Conservation (phyloP, 2,329 filamentous ascomycete species). For the Cladosporium sp. region DNA sequence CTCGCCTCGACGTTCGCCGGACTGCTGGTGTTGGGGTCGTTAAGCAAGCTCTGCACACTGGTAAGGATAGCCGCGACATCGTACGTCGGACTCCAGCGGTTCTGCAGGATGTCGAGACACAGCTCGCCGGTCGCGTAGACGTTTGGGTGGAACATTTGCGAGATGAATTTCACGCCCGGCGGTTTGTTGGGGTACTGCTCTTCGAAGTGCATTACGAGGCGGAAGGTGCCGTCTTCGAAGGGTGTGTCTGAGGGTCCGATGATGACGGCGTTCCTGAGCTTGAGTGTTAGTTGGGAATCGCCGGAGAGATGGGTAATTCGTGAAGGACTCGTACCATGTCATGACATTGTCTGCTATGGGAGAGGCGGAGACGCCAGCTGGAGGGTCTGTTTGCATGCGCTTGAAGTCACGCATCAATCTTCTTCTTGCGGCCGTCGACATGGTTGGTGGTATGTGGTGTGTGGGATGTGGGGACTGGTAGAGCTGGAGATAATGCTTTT, state of each 20-base stretch:
- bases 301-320: no score
- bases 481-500: background rate
- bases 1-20: conserved; percentile 97
- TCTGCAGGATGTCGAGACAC: conserved; percentile 94
- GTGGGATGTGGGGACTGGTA: conserved; percentile 24
- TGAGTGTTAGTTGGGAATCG: conserved; percentile 15
- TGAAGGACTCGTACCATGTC: conserved; percentile 64
- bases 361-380: conserved; percentile 91
- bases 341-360: conserved; percentile 96
- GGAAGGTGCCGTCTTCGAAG: conserved; percentile 96
- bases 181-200: conserved; percentile 99
- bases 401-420: conserved; percentile 99
- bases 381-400: conserved; percentile 99
- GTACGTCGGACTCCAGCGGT: conserved; percentile 97
- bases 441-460: conserved; percentile 34
- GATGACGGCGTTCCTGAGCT: conserved; percentile 90
- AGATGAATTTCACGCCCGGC: conserved; percentile 96
- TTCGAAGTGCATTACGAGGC: conserved; percentile 98
- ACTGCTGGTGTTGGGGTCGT: conserved; percentile 97
- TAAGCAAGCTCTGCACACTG: conserved; percentile 94
- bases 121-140: conserved; percentile 96
- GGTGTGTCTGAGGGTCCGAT: conserved; percentile 95
- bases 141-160: conserved; percentile 98
- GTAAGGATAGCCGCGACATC: conserved; percentile 96
- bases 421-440: conserved; percentile 92